Evolutionary conservation across 2,329 filamentous ascomycete species (phyloP), one percentile per base, ranked within the genome.

Genomic region (Hypoxylon sp.): DNA sequence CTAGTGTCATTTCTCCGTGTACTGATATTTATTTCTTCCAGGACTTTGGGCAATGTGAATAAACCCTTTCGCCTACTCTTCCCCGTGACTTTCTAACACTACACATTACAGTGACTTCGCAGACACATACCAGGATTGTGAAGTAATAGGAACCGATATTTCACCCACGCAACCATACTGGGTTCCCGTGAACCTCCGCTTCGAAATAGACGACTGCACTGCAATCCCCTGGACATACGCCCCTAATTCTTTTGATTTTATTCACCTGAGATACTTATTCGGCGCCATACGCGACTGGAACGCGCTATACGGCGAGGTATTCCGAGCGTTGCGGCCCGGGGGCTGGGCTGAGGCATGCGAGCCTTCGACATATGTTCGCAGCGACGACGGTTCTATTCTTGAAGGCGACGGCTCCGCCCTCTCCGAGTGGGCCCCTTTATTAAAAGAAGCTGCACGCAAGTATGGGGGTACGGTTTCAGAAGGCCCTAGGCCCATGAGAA

Each of bases 61-160:
- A 29, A 11, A 35, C 35, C 37, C 37, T 4, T 31, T 10, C 2
- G 2, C 35, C 17, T 11, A 17, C 44, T 6, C 24, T 3, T 8
- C 10, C n/a, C 10, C 11, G 15, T 37, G 27, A 13, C 46, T 19
- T 24, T 29, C 51, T 44, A 55, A 52, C 27, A 27, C 13, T 19
- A 3, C 46, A 31, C 39, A 32, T 13, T 3, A 27, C 50, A 74
- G 71, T 35, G 67, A 73, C 46, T 71, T 71, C 50, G 70, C 65
- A 19, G 72, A 71, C 56, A 63, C 65, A 10, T 67, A 48, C 52
- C 70, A 64, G 3, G 27, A 48, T 10, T 65, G 62, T 50, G 67
- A 75, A 64, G 74, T 77, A 15, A 72, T 73, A 21, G 74, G 73
- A 2, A 74, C 70, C 6, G 73, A 75, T 59, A 67, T 75, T 21